A percentile compares a stretch with the other conserved stretches of the same genome.
Evolutionary conservation across 148 eudicot genomes (phyloP).

Genomic region (Arctostaphylos glauca): DNA sequence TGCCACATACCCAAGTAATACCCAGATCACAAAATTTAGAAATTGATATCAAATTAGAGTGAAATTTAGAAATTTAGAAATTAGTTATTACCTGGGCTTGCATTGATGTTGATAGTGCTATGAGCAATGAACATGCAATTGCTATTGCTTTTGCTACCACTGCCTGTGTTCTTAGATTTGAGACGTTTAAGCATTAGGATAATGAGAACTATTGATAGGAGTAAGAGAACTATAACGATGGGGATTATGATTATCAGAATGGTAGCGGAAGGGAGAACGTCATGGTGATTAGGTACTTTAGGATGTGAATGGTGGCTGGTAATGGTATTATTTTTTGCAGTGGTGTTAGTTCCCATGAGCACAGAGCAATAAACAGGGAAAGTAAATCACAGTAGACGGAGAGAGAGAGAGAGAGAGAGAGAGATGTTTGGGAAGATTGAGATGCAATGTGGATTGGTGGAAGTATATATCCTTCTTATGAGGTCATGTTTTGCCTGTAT

Average conservation of each 20-base stretch:
- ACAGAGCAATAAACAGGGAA: conserved; percentile 9
- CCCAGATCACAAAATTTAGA: background rate
- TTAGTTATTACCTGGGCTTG: conserved; percentile 35
- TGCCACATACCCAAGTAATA: conserved; percentile 4
- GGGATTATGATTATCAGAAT: conserved; percentile 57
- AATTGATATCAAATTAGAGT: background rate
- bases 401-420: background rate
- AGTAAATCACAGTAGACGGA: background rate
- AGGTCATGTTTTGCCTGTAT: conserved; percentile 9
- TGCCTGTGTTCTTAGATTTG: conserved; percentile 25
- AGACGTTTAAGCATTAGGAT: conserved; percentile 54
- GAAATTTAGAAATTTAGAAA: background rate
- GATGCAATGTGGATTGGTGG: conserved; percentile 9
- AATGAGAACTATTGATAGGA: conserved; percentile 43
- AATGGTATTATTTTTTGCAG: background rate
- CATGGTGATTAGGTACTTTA: conserved; percentile 10
- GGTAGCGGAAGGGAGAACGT: conserved; percentile 34
- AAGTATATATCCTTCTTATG: conserved; percentile 8
- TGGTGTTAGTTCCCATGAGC: conserved; percentile 25
- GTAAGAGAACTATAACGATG: conserved; percentile 49
- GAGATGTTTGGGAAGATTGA: background rate
- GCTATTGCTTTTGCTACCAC: conserved; percentile 14
- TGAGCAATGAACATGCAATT: conserved; percentile 50
- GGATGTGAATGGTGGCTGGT: background rate
- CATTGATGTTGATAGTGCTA: conserved; percentile 31